A percentile compares a stretch with the other conserved stretches of the same genome.
phyloP scores from a whole-genome alignment of 805 yeast genomes.

The Wickerhamiella kazuoi region DNA sequence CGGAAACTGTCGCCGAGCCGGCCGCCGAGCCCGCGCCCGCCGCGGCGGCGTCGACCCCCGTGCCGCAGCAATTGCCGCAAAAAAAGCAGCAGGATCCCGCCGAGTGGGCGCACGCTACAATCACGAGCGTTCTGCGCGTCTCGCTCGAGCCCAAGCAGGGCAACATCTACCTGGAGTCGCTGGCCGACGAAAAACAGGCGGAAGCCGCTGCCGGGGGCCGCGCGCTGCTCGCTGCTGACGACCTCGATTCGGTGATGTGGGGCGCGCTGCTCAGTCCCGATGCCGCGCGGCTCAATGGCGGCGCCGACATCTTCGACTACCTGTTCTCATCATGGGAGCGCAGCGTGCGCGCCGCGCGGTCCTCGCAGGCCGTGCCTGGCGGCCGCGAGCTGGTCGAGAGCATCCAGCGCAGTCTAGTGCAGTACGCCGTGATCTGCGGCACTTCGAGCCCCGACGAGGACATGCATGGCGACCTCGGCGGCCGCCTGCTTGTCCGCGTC shows the following conservation, averaged over 20 bases:
- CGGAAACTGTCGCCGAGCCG: too few species aligned
- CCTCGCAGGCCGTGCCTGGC: neutral
- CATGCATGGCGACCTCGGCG: constrained; percentile 4
- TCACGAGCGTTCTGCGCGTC: neutral
- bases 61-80: neutral
- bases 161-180: neutral
- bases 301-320: constrained; percentile 5
- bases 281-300: neutral
- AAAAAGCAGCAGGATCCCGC: neutral
- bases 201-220: neutral
- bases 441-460: constrained; percentile 11
- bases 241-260: constrained; percentile 5
- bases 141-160: neutral
- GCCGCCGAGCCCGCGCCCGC: neutral
- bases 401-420: constrained; percentile 5
- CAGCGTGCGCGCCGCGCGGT: constrained; percentile 3
- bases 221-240: neutral
- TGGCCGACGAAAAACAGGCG: neutral
- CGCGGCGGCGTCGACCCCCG: neutral
- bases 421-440: constrained; percentile 10
- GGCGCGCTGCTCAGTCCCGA: constrained; percentile 2
- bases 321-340: constrained; percentile 7
- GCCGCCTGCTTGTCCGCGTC: constrained; percentile 1
- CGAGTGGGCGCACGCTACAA: neutral
- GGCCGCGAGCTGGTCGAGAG: constrained; percentile 2